These are phyloP conservation scores for Thraustochytrium striatum DNA, from an alignment of 352 stramenopile species.

Conservation along the genomic window DNA sequence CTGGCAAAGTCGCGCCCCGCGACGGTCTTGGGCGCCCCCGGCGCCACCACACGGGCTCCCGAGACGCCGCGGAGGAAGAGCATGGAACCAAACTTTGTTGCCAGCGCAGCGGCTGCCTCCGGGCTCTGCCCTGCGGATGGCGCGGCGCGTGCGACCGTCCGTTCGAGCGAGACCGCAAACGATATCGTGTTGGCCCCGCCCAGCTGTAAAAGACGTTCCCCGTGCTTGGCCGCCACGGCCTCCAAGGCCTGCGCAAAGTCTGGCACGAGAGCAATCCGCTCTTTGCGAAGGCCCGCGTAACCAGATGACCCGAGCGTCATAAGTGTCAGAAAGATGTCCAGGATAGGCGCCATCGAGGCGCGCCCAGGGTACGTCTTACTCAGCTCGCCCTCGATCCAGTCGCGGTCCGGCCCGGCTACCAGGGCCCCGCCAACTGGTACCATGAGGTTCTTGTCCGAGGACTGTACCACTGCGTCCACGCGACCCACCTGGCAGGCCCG, in stretches of 20 bases:
- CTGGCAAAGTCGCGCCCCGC: constrained; percentile 76
- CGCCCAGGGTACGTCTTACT: constrained; percentile 90
- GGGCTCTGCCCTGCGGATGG: constrained; percentile 49
- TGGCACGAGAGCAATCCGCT: constrained; percentile 70
- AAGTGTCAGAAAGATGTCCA: constrained; percentile 98
- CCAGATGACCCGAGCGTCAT: constrained; percentile 90
- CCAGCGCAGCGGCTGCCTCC: constrained; percentile 52
- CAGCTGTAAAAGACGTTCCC: constrained; percentile 81
- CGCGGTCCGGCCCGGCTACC: constrained; percentile 64
- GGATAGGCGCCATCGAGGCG: constrained; percentile 83
- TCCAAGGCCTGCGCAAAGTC: constrained; percentile 72
- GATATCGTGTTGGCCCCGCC: constrained; percentile 81
- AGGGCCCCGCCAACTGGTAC: constrained; percentile 90
- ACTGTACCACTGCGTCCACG: constrained; percentile 94
- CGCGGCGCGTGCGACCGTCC: constrained; percentile 55
- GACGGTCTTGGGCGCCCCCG: constrained; percentile 76
- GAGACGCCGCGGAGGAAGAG: constrained; percentile 93
- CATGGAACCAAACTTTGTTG: constrained; percentile 95
- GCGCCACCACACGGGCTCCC: constrained; percentile 86
- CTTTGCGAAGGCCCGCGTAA: constrained; percentile 75
- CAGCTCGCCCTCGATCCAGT: constrained; percentile 73
- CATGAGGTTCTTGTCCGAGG: constrained; percentile 99
- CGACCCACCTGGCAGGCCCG: constrained; percentile 74
- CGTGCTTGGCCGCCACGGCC: constrained; percentile 70
- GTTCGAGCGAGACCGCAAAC: constrained; percentile 82